Base-by-base conservation (phyloP, 768 basidiomycete genomes). In the Crassisporium funariophilum region DNA sequence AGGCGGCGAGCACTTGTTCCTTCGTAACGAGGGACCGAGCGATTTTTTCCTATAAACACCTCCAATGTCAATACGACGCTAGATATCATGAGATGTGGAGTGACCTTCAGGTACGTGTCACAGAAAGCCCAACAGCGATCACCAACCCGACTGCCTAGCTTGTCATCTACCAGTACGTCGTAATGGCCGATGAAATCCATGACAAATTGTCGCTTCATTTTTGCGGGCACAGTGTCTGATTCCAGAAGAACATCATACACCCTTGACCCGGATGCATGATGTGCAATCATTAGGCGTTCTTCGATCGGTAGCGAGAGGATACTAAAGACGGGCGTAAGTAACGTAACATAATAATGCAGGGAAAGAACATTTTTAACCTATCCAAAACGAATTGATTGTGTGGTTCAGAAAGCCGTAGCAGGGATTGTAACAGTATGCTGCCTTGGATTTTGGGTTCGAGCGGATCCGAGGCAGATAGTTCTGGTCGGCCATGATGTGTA, bases 31-130 rank as follows among this genome's bases (percentile, higher is more conserved):
- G 72, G 17, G 89, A 88, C 12, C 82, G 81, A 2, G 88, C 94
- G 44, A 99, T 91, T 66, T 95, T 95, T 70, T 97, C 94, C 91
- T 95, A 54, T 15, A 43, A 31, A 22, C 40, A 29, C n/a, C 48
- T 40, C 36, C 15, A 52, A 27, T 57, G 31, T 52, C 9, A 24
- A 44, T 34, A 8, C 19, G n/a, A 37, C 17, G 13, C 11, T 21
- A 24, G 47, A 16, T 12, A 36, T 21, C 23, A 21, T n/a, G 23
- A 24, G 39, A 50, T 8, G 39, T 12, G 4, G 15, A 60, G 75
- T 17, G 50, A 94, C 93, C 74, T 88, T 94, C 54, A 97, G 77
- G 67, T 89, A 98, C 1, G 91, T 86, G 68, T 99, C 97, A n/a
- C 89, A 85, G 51, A 80, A 83, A 1, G 77, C 82, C 92, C 93